Base-by-base conservation (phyloP, 202 grass and related monocot species). In the Hordeum pubiflorum region DNA sequence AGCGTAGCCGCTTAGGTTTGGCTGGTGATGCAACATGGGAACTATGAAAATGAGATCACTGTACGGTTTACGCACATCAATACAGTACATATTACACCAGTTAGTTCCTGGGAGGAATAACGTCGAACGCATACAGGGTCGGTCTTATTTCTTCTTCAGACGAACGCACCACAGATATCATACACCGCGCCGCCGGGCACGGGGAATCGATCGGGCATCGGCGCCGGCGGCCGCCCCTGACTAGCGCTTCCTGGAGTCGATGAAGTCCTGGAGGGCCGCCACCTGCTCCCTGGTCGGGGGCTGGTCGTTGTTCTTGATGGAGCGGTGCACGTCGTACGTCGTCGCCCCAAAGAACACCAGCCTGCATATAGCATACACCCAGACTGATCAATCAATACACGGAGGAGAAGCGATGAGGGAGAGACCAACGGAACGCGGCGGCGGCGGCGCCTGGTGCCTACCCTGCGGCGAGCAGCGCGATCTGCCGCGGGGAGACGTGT, bases 261-360 rank as follows among this genome's bases (percentile, higher is more conserved):
- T 87, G 81, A 91, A 94, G 1, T 86, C 75, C 83, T 84, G 79
- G 9, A 89, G 81, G 31, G 86, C 90, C 21, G 92, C 81, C 55
- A 94, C 84, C 78, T 97, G 92, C 77, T 93, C 84, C 82, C 65
- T 87, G 5, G 88, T 94, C 55, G 86, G 94, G 46, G 89, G 90
- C 50, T 83, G 81, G 32, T 89, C 81, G 73, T 94, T 94, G 77
- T 82, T 92, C 82, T 89, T 92, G 80, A 97, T 97, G 12, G 94
- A 91, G 29, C 92, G 83, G 86, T 94, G 94, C 66, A 97, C 92
- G 61, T 97, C 90, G 69, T 93, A 97, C 2, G 88, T 94, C 9
- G 89, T 93, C 22, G 87, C 90, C 73, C 86, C 91, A 0, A 97
- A 84, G 75, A 94, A 90, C 23, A 89, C 40, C 22, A 91, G 40